Conservation (phyloP, 1,284 basidiomycete species). For the Cryptococcus floricola region DNA sequence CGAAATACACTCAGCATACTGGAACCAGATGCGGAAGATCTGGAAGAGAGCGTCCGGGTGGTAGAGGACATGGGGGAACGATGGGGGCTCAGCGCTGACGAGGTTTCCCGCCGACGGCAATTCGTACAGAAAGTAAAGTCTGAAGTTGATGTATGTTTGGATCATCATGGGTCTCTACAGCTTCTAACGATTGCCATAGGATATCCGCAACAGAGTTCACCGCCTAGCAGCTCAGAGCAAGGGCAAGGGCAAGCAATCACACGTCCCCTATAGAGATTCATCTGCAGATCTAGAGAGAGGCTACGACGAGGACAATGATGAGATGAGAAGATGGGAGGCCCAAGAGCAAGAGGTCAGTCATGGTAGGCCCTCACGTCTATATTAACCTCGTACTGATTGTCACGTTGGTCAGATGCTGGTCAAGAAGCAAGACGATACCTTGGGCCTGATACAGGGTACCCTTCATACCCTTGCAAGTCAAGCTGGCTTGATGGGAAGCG, state of each 20-base stretch:
- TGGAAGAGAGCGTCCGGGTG: constrained; percentile 83
- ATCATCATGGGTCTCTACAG: not conserved
- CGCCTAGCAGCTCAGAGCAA: not conserved
- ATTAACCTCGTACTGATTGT: not conserved
- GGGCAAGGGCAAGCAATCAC: constrained; percentile 11
- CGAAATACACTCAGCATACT: constrained; percentile 68
- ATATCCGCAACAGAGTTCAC: constrained; percentile 10
- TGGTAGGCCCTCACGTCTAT: not conserved
- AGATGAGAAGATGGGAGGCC: constrained; percentile 60
- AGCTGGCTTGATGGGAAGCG: constrained; percentile 83
- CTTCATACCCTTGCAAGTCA: constrained; percentile 75
- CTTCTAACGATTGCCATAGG: constrained; percentile 3
- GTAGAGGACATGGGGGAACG: constrained; percentile 74
- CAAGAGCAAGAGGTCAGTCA: constrained; percentile 70
- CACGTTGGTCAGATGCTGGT: constrained; percentile 64
- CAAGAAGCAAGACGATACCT: constrained; percentile 75
- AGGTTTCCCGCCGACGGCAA: constrained; percentile 65
- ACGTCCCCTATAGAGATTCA: constrained; percentile 22
- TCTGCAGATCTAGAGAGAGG: constrained; percentile 20
- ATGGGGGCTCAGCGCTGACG: constrained; percentile 71
- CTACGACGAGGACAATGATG: constrained; percentile 62
- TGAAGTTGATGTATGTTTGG: constrained; percentile 68
- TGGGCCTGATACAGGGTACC: constrained; percentile 78
- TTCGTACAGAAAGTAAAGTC: constrained; percentile 69
- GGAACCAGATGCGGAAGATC: constrained; percentile 77